A percentile compares a stretch with the other conserved stretches of the same genome.
Conservation (phyloP, 208 protist genomes). For the Dictyostelium gargantuum region DNA sequence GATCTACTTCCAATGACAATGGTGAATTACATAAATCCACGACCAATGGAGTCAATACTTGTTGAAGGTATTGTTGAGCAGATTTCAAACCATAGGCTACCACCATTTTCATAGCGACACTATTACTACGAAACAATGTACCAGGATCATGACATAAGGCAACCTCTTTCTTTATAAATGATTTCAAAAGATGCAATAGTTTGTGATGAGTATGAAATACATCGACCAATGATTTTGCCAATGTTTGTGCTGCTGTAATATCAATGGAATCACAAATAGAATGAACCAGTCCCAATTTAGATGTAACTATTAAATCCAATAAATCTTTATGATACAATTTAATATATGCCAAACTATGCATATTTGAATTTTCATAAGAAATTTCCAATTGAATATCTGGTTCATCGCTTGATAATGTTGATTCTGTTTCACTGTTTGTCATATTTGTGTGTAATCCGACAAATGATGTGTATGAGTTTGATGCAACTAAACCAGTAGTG, state of each 20-base stretch:
- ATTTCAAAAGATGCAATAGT: conserved; percentile 20
- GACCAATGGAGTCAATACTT: conserved; percentile 18
- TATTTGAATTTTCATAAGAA: conserved; percentile 22
- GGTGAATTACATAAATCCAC: conserved; percentile 22
- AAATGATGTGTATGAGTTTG: conserved; percentile 15
- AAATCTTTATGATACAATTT: conserved; percentile 21
- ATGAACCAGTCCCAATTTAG: conserved; percentile 29
- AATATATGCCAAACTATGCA: neutral
- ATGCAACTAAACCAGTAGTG: neutral
- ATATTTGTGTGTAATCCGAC: neutral
- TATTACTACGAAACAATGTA: conserved; percentile 37
- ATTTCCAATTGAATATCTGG: conserved; percentile 47
- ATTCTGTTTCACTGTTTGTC: neutral
- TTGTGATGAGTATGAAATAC: conserved; percentile 49
- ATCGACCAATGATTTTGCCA: conserved; percentile 36
- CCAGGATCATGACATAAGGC: conserved; percentile 28
- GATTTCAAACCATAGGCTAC: conserved; percentile 44
- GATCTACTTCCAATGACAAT: conserved; percentile 30
- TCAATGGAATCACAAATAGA: conserved; percentile 15
- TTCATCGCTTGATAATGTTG: conserved; percentile 1
- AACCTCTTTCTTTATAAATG: conserved; percentile 54
- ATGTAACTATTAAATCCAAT: conserved; percentile 2
- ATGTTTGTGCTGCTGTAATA: neutral
- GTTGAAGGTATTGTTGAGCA: conserved; percentile 41
- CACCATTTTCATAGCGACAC: conserved; percentile 61